Conservation (phyloP, 495 filamentous ascomycete genomes). For the Xylaria scruposa region DNA sequence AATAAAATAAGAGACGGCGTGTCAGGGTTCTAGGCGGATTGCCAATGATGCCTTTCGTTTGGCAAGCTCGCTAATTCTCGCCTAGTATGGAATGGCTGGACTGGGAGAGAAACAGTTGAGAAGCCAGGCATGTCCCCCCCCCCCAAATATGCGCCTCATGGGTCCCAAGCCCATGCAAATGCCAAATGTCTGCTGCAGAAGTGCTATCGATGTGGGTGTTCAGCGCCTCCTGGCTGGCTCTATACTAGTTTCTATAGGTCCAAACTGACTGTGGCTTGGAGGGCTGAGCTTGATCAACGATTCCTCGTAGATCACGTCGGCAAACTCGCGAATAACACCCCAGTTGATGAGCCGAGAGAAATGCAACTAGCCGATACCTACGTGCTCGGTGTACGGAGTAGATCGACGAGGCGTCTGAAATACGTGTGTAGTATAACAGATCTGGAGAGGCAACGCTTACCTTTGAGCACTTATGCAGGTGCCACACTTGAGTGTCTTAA, state of each 20-base stretch:
- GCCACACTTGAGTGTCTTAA: neutral
- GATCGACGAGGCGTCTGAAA: conserved; percentile 10
- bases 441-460: neutral
- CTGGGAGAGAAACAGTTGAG: conserved; percentile 9
- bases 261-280: conserved; percentile 24
- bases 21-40: conserved; percentile 6
- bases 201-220: conserved; percentile 5
- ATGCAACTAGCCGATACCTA: neutral
- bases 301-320: neutral
- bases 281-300: conserved; percentile 25
- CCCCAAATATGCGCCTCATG: neutral
- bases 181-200: conserved; percentile 24
- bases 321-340: conserved; percentile 1
- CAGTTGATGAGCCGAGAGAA: conserved; percentile 2
- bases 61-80: conserved; percentile 29
- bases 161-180: neutral
- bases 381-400: neutral
- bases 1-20: conserved; percentile 10
- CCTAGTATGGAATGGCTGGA: conserved; percentile 24
- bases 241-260: conserved; percentile 6
- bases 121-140: conserved; percentile 9
- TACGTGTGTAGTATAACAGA: conserved; percentile 1
- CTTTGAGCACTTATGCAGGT: neutral
- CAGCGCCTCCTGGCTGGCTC: conserved; percentile 21
- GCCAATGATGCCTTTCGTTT: neutral